Evolutionary conservation across 345 rosid species (phyloP).

Genomic region (Abelmoschus esculentus): DNA sequence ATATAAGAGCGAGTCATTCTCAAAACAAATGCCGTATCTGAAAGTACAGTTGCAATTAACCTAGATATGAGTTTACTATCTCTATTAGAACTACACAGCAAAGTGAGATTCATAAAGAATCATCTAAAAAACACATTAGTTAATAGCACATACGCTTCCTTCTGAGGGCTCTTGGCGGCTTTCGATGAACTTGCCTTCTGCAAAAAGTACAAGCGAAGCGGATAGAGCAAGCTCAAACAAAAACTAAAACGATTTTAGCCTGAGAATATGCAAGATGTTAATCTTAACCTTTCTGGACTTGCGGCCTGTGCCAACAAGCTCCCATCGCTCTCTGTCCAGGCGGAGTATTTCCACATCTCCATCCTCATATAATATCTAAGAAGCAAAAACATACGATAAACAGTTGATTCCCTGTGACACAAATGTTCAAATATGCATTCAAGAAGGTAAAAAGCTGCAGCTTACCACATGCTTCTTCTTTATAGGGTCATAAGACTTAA

Average conservation of each 20-base stretch:
- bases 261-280: background rate
- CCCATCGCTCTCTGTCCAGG: conserved; percentile 87
- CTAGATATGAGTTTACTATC: background rate
- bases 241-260: background rate
- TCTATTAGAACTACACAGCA: background rate
- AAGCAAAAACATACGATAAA: background rate
- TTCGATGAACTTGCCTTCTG: conserved; percentile 53
- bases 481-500: conserved; percentile 80
- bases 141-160: conserved; percentile 43
- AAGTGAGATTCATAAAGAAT: background rate
- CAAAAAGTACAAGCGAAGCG: conserved; percentile 18
- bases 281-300: conserved; percentile 15
- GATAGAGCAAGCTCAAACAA: conserved; percentile 12
- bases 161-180: conserved; percentile 27
- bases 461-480: conserved; percentile 86
- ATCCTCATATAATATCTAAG: conserved; percentile 78
- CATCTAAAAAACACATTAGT: conserved; percentile 1
- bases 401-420: conserved; percentile 6
- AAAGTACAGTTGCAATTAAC: background rate
- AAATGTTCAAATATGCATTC: conserved; percentile 7
- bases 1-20: conserved; percentile 1
- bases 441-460: conserved; percentile 9
- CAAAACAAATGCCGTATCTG: background rate
- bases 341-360: conserved; percentile 92
- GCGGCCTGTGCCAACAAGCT: conserved; percentile 51